Conservation (phyloP, 371 early-diverging fungal genomes). For the Apophysomyces trapeziformis region DNA sequence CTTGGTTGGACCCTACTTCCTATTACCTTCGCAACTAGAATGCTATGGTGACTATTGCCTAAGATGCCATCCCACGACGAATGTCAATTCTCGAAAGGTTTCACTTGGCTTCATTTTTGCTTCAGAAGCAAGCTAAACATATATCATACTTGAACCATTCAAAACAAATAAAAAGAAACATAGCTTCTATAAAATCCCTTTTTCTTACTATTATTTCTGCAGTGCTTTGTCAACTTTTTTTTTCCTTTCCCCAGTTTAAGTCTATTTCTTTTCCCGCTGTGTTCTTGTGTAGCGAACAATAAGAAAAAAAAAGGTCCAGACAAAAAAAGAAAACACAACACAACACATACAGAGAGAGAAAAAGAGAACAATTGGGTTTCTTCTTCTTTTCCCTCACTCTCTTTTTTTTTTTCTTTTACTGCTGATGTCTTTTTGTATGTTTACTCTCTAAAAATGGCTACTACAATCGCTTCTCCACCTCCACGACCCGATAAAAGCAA, state of each 20-base stretch:
- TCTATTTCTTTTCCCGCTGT: background rate
- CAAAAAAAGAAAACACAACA: background rate
- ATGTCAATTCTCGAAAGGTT: too few species aligned
- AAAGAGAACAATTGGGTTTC: background rate
- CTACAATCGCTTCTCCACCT: constrained; percentile 13
- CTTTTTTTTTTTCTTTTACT: constrained; percentile 8
- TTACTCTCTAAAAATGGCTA: constrained; percentile 1
- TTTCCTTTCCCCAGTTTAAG: background rate
- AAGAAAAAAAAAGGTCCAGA: constrained; percentile 3
- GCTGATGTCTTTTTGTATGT: too few species aligned
- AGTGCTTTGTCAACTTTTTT: background rate
- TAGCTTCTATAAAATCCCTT: too few species aligned
- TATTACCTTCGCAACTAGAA: background rate
- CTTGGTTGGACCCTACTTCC: constrained; percentile 2
- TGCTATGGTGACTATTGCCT: too few species aligned
- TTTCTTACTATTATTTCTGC: background rate
- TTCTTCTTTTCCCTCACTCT: background rate
- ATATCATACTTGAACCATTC: background rate
- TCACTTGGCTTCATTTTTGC: background rate
- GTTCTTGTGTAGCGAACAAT: background rate
- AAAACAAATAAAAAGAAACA: background rate
- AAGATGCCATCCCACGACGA: too few species aligned
- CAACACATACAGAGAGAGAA: too few species aligned
- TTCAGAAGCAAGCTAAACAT: background rate
- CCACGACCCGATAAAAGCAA: constrained; percentile 40